A percentile compares a stretch with the other conserved stretches of the same genome.
Conservation (phyloP, 1,284 basidiomycete genomes). For the Filobasidium uniguttulatum region DNA sequence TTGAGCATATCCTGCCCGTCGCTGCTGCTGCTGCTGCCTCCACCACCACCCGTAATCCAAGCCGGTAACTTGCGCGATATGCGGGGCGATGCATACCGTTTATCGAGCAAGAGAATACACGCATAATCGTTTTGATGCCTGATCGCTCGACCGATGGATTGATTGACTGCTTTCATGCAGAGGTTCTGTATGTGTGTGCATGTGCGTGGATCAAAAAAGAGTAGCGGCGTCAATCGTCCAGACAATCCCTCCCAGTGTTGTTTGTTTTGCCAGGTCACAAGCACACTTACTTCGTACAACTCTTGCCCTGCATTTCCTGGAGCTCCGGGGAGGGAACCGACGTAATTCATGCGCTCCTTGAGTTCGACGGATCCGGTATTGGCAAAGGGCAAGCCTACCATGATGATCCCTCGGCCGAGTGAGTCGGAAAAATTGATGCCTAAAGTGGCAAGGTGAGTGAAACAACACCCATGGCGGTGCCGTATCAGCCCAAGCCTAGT, state of each 20-base stretch:
- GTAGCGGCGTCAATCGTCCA: background rate
- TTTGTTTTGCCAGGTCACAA: background rate
- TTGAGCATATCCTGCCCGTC: too few relatives aligned
- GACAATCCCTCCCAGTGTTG: too few relatives aligned
- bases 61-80: conserved; percentile 65
- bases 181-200: conserved; percentile 53
- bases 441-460: too few relatives aligned
- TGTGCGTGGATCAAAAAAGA: background rate
- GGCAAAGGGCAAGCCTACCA: conserved; percentile 86
- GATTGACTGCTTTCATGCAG: conserved; percentile 94
- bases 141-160: conserved; percentile 91
- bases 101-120: conserved; percentile 63
- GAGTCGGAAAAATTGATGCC: conserved; percentile 86
- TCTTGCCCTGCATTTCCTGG: conserved; percentile 63
- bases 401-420: conserved; percentile 72
- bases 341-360: conserved; percentile 78
- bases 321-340: conserved; percentile 41
- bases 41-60: conserved; percentile 68
- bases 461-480: background rate
- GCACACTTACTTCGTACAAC: conserved; percentile 49
- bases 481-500: background rate
- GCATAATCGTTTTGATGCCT: conserved; percentile 79
- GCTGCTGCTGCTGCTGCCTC: too few relatives aligned
- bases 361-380: conserved; percentile 83
- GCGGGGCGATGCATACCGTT: conserved; percentile 52